phyloP scores from a whole-genome alignment of 495 filamentous ascomycete species.

The Penicillium paxilli region DNA sequence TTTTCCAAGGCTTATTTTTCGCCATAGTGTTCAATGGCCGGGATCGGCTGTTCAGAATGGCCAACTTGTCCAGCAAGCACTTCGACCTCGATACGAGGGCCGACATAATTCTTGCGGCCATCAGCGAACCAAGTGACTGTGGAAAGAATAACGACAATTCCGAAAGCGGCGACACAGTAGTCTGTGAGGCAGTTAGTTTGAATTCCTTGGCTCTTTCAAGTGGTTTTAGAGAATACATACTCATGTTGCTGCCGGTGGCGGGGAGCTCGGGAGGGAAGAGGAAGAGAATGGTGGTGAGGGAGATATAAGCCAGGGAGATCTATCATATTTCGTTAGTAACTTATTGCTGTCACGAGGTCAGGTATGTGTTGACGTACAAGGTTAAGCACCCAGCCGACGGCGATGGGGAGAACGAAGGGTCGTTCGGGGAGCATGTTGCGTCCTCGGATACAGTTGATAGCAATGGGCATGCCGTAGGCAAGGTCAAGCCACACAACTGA shows the following conservation, averaged over 20 bases:
- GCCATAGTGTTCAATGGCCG: slow-evolving; percentile 16
- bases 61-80: slow-evolving; percentile 30
- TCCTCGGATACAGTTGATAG: slow-evolving; percentile 65
- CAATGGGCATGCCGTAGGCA: slow-evolving; percentile 71
- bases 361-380: slow-evolving; percentile 25
- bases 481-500: slow-evolving; percentile 71
- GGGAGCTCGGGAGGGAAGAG: slow-evolving; percentile 71
- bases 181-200: slow-evolving; percentile 37
- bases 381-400: slow-evolving; percentile 55
- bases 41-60: slow-evolving; percentile 17
- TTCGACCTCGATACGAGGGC: slow-evolving; percentile 56
- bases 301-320: slow-evolving; percentile 65
- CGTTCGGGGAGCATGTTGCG: slow-evolving; percentile 64
- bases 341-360: not conserved
- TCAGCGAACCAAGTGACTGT: slow-evolving; percentile 70
- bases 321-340: slow-evolving; percentile 17
- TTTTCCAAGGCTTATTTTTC: not conserved
- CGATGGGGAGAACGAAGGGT: slow-evolving; percentile 58
- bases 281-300: slow-evolving; percentile 72
- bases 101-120: slow-evolving; percentile 69
- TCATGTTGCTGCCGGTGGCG: slow-evolving; percentile 71
- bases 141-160: slow-evolving; percentile 65
- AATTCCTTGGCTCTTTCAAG: not conserved
- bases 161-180: slow-evolving; percentile 71
- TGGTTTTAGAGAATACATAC: slow-evolving; percentile 33